Evolutionary conservation across 495 filamentous ascomycete species (phyloP).

Genomic region (Lasiosphaeria ovina): DNA sequence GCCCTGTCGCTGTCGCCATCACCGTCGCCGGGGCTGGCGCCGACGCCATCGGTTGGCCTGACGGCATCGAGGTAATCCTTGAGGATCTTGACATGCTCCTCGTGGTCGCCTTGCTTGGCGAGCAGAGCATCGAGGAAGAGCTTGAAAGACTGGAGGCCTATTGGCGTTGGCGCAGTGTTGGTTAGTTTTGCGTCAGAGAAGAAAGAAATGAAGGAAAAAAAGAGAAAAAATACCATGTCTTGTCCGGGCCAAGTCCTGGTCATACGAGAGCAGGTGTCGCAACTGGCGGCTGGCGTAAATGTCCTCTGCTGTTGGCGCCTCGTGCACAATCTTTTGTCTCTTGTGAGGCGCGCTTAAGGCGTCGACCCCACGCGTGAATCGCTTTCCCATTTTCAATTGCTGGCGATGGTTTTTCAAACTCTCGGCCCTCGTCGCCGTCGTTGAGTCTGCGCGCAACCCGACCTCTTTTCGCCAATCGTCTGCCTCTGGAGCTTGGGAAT

Average conservation of each 20-base stretch:
- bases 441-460: background rate
- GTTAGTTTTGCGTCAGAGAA: background rate
- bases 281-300: constrained; percentile 60
- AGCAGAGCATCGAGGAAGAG: constrained; percentile 66
- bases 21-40: background rate
- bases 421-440: background rate
- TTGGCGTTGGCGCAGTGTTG: background rate
- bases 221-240: constrained; percentile 57
- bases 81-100: constrained; percentile 55
- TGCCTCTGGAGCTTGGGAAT: constrained; percentile 14
- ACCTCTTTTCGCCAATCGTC: background rate
- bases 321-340: constrained; percentile 40
- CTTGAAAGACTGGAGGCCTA: constrained; percentile 76
- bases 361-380: constrained; percentile 35
- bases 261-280: constrained; percentile 61
- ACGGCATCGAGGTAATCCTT: constrained; percentile 71
- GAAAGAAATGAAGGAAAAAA: background rate
- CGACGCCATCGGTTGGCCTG: constrained; percentile 55
- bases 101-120: constrained; percentile 51
- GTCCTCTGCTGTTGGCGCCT: constrained; percentile 51
- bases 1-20: constrained; percentile 48
- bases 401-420: background rate
- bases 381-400: constrained; percentile 39
- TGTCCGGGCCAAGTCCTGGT: constrained; percentile 58
- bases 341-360: constrained; percentile 28